Base-by-base conservation (phyloP, 345 rosid species). In the Lenwebbia sp. region DNA sequence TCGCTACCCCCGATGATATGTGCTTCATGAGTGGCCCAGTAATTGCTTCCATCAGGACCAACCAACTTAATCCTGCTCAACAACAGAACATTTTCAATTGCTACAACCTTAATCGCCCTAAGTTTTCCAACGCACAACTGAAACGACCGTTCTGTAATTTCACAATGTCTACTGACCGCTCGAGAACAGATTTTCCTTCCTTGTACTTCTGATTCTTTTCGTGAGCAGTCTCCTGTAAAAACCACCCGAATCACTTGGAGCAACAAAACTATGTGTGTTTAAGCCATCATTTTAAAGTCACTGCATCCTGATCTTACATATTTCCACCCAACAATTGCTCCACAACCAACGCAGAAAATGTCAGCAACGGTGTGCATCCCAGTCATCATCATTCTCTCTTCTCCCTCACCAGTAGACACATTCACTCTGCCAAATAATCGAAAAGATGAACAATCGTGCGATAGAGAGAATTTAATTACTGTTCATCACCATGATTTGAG, bases 291-390 rank as follows among this genome's bases (percentile, higher is more conserved):
- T 19, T 70, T 70, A 70, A 70, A 70, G 78, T 70, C 78, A 56
- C 81, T 40, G 49, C 26, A 51, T 28, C 52, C 21, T 70, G 62
- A 84, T 89, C 98, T 97, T 94, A 97, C 99, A 56, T 97, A 97
- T 95, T 86, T 97, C 99, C 99, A 97, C 49, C 99, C 99, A 26
- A 97, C 98, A 84, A 95, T 94, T 25, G 99, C 95, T 86, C 99
- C 99, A 85, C 99, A 97, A 1, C 94, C 95, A 78, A 97, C 98
- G 89, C 99, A 97, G 92, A 95, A 96, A 81, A 96, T 93, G 88
- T 97, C 99, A 85, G 94, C 96, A 49, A 97, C 99, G 0, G 95
- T 94, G 88, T 97, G 99, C 91, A 91, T 30, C 54, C 99, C 99
- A 1, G 99, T 97, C 89, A 93, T 89, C 99, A 97, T 97, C 88